Conservation (phyloP, 345 rosid species). For the Salix suchowensis region DNA sequence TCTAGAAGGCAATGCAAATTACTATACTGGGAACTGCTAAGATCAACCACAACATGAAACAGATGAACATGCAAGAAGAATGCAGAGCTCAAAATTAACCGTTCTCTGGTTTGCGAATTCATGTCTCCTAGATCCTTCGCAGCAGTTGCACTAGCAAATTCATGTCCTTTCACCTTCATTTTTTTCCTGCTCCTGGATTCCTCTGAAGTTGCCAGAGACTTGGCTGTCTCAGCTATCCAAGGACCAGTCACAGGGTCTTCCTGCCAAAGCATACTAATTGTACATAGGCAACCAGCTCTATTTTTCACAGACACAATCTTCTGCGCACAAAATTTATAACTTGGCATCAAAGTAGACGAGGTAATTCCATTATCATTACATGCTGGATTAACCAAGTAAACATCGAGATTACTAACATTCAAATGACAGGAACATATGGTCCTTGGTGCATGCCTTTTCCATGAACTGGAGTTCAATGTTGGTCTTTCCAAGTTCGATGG, state of each 20-base stretch:
- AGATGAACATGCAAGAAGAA: constrained; percentile 56
- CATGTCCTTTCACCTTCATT: constrained; percentile 48
- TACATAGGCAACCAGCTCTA: constrained; percentile 41
- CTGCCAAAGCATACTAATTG: constrained; percentile 74
- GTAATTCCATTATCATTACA: constrained; percentile 28
- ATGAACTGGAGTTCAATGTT: constrained; percentile 28
- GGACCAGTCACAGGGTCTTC: constrained; percentile 56
- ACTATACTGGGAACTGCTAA: constrained; percentile 49
- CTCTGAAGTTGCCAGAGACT: constrained; percentile 56
- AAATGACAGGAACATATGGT: constrained; percentile 48
- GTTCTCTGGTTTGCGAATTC: constrained; percentile 48
- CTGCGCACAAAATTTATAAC: constrained; percentile 41
- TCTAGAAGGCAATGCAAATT: constrained; percentile 39
- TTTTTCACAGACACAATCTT: constrained; percentile 51
- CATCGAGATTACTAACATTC: constrained; percentile 47
- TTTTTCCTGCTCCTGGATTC: constrained; percentile 47
- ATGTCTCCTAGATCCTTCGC: constrained; percentile 50
- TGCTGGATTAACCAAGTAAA: constrained; percentile 54
- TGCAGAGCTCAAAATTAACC: constrained; percentile 60
- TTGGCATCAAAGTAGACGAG: constrained; percentile 19
- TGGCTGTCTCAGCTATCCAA: constrained; percentile 70
- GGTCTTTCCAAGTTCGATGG: constrained; percentile 30
- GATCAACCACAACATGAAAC: constrained; percentile 37
- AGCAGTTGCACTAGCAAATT: constrained; percentile 62
- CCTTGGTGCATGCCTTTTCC: constrained; percentile 37